These are phyloP conservation scores for Colletotrichum tanaceti DNA, from an alignment of 2,329 filamentous ascomycete species.

Conservation along the genomic window DNA sequence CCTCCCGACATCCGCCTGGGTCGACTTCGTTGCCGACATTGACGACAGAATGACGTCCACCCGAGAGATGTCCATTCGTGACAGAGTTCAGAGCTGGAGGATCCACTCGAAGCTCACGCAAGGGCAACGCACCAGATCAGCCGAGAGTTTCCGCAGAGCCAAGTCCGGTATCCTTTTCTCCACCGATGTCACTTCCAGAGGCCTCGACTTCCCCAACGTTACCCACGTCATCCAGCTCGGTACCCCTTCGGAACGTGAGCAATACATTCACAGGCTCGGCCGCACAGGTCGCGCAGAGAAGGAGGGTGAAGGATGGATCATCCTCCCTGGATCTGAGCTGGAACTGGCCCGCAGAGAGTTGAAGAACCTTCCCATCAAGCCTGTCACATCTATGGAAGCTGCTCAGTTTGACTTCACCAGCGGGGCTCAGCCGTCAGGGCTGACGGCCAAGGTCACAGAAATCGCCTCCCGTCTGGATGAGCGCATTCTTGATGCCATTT, in stretches of 20 bases:
- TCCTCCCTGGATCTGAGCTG: conserved; percentile 69
- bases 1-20: conserved; percentile 81
- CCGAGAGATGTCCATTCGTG: no score
- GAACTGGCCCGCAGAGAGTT: conserved; percentile 62
- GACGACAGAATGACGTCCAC: conserved; percentile 44
- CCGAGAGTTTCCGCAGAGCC: conserved; percentile 77
- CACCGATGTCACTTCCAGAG: conserved; percentile 82
- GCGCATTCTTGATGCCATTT: conserved; percentile 55
- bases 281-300: conserved; percentile 82
- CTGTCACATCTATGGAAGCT: conserved; percentile 62
- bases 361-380: conserved; percentile 69
- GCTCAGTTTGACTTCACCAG: conserved; percentile 63
- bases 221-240: conserved; percentile 84
- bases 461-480: conserved; percentile 55
- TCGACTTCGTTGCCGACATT: conserved; percentile 71
- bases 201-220: conserved; percentile 85
- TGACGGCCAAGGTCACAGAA: conserved; percentile 46
- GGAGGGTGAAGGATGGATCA: conserved; percentile 76
- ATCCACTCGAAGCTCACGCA: conserved; percentile 88
- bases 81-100: conserved; percentile 60
- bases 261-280: conserved; percentile 82
- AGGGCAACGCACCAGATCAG: conserved; percentile 72
- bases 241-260: conserved; percentile 71
- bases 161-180: conserved; percentile 76
- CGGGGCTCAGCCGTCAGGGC: conserved; percentile 39